Conservation (phyloP, 495 filamentous ascomycete species). For the Aspergillus egyptiacus region DNA sequence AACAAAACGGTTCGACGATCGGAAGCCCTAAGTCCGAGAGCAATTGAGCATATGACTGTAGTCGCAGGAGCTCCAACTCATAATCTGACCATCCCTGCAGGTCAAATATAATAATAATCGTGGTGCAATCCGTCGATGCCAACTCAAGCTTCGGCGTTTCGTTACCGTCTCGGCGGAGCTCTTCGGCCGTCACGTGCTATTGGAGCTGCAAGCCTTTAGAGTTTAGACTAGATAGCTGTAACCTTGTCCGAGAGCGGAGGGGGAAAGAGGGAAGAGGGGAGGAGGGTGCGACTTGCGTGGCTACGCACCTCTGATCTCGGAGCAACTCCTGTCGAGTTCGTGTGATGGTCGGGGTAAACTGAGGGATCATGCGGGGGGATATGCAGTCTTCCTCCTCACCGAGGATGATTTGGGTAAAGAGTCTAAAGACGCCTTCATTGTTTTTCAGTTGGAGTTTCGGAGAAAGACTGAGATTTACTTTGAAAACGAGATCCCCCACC, state of each 20-base stretch:
- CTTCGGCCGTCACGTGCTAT: conserved; percentile 1
- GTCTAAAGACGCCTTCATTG: not conserved
- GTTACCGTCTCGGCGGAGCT: conserved; percentile 10
- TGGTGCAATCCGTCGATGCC: not conserved
- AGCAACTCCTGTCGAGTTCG: too few species aligned
- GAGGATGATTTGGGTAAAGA: conserved; percentile 26
- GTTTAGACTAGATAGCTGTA: too few species aligned
- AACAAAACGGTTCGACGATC: conserved; percentile 1
- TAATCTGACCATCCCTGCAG: not conserved
- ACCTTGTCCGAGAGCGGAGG: not conserved
- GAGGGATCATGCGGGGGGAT: conserved; percentile 3
- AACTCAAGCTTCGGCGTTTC: conserved; percentile 13
- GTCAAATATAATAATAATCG: not conserved
- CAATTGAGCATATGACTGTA: not conserved
- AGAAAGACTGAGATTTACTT: conserved; percentile 1
- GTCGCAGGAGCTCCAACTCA: conserved; percentile 2
- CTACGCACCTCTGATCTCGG: too few species aligned
- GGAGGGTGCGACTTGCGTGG: too few species aligned
- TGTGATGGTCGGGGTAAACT: not conserved
- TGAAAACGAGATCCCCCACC: not conserved
- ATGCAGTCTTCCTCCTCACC: conserved; percentile 23
- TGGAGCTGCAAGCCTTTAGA: too few species aligned
- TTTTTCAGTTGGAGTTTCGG: not conserved
- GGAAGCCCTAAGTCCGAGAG: not conserved
- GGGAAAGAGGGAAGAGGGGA: not conserved